phyloP scores from a whole-genome alignment of 176 grass and related monocot species.

The Elaeis guineensis region DNA sequence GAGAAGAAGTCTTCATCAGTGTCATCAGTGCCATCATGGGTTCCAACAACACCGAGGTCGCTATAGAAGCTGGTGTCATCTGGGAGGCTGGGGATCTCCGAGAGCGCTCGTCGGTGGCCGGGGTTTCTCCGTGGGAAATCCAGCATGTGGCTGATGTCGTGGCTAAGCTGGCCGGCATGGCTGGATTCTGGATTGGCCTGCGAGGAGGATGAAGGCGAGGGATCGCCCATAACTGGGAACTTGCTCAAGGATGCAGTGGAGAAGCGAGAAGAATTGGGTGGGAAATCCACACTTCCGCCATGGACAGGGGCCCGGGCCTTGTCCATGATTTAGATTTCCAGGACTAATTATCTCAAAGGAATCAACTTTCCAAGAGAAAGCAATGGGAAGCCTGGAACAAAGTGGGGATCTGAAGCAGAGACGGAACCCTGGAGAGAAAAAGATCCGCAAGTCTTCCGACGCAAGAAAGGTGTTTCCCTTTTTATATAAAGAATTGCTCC shows the following conservation, averaged over 20 bases:
- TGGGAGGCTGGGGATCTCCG: slow-evolving; percentile 82
- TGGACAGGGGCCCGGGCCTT: neutral
- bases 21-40: slow-evolving; percentile 12
- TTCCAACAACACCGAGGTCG: slow-evolving; percentile 14
- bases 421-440: too few species aligned
- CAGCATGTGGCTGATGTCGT: slow-evolving; percentile 56
- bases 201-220: slow-evolving; percentile 4
- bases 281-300: neutral
- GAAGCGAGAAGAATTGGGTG: neutral
- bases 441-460: too few species aligned
- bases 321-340: neutral
- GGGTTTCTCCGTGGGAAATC: slow-evolving; percentile 56
- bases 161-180: slow-evolving; percentile 1
- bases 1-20: slow-evolving; percentile 16
- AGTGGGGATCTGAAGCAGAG: too few species aligned
- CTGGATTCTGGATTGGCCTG: neutral
- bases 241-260: neutral
- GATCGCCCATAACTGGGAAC: neutral
- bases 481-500: too few species aligned
- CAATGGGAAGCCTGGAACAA: too few species aligned
- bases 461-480: too few species aligned
- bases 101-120: slow-evolving; percentile 73
- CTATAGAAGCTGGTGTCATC: slow-evolving; percentile 53
- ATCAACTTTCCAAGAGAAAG: too few species aligned
- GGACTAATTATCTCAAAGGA: too few species aligned